Percentiles rank a stretch among this genome's conserved stretches.
These are phyloP conservation scores for Puccinia polysora DNA, from an alignment of 1,284 basidiomycete genomes.

Conservation along the genomic window DNA sequence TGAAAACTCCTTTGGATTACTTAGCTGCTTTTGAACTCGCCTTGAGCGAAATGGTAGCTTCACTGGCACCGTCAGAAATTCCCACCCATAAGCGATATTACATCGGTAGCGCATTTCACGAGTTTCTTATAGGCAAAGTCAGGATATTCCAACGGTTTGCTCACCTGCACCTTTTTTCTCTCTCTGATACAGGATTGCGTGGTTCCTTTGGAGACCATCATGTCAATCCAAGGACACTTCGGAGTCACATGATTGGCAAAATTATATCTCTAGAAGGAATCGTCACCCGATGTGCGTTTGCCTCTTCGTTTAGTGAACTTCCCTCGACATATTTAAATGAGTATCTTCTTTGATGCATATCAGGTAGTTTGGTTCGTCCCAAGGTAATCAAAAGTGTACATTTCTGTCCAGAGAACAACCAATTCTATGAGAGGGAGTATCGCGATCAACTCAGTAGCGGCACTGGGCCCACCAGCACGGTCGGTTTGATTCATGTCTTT, in stretches of 20 bases:
- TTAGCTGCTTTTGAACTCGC: conserved; percentile 90
- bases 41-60: conserved; percentile 68
- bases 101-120: conserved; percentile 14
- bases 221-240: conserved; percentile 87
- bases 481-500: conserved; percentile 58
- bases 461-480: conserved; percentile 57
- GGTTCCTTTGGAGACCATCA: conserved; percentile 99
- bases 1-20: conserved; percentile 81
- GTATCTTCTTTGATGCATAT: not conserved
- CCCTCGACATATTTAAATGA: too few species aligned
- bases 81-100: conserved; percentile 44
- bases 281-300: conserved; percentile 74
- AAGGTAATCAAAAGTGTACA: conserved; percentile 97
- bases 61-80: conserved; percentile 62
- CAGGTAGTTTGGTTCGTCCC: conserved; percentile 85
- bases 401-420: conserved; percentile 78
- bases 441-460: conserved; percentile 85
- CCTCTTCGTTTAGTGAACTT: too few species aligned
- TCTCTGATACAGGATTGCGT: conserved; percentile 77
- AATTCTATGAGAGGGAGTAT: conserved; percentile 84
- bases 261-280: conserved; percentile 98
- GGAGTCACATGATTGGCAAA: conserved; percentile 80
- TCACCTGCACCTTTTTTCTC: not conserved
- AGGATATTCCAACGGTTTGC: not conserved
- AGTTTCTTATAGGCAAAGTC: not conserved